Conservation (phyloP, 176 grass and related monocot genomes). For the Calamus simplicifolius region DNA sequence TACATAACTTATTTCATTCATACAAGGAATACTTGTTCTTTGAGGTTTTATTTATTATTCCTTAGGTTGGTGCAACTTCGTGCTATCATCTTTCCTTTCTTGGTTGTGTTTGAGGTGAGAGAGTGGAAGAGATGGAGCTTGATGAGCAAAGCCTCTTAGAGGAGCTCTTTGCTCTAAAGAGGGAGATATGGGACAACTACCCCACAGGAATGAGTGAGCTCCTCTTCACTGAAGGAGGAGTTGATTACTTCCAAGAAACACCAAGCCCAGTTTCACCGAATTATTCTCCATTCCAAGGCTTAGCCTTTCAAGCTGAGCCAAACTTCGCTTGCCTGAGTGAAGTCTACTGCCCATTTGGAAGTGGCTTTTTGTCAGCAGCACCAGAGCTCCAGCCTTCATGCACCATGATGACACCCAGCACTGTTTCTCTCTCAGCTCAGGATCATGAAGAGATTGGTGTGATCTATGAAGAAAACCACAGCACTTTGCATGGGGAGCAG, state of each 20-base stretch:
- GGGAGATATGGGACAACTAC: conserved; percentile 36
- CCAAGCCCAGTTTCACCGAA: not conserved
- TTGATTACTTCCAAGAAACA: conserved; percentile 16
- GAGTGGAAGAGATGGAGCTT: conserved; percentile 33
- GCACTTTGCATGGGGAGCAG: not conserved
- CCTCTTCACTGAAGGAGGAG: conserved; percentile 36
- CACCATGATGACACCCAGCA: too few relatives aligned
- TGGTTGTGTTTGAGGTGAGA: conserved; percentile 10
- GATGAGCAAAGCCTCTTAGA: conserved; percentile 72
- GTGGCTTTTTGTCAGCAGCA: not conserved
- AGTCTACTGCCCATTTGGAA: conserved; percentile 52
- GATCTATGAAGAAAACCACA: too few relatives aligned
- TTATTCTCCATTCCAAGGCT: not conserved
- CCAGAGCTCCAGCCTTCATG: conserved; percentile 2
- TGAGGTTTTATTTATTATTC: not conserved
- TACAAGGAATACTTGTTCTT: too few relatives aligned
- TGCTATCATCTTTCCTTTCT: not conserved
- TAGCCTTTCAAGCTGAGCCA: conserved; percentile 27
- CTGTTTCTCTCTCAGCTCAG: too few relatives aligned
- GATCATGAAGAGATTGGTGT: too few relatives aligned
- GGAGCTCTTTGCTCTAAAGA: conserved; percentile 60
- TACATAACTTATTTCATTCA: too few relatives aligned
- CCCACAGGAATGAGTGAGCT: conserved; percentile 43
- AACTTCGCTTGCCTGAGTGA: conserved; percentile 74
- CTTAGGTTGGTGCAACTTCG: conserved; percentile 20